Base-by-base conservation (phyloP, 202 grass and related monocot species). In the Carex arenaria region DNA sequence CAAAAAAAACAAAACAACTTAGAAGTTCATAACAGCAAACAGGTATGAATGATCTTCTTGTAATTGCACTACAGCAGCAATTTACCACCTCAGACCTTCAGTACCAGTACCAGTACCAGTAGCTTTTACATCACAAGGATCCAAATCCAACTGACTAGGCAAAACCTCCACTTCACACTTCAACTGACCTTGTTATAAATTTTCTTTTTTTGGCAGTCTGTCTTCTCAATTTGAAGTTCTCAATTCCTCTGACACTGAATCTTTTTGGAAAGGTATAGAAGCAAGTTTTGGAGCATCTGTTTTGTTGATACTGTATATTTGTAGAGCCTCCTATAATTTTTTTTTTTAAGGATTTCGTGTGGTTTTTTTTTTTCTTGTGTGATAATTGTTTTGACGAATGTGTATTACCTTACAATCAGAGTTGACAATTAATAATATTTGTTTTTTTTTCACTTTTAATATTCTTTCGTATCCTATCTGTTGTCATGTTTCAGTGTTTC, bases 121-220 rank as follows among this genome's bases (percentile, higher is more conserved):
- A 55, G 23, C 13, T 56, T 47, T 51, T 56, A 23, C 4, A 17
- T 76, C 49, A 4, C 18, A 72, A 51, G 4, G 42, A 23, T 72
- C 43, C 40, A 71, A 71, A 71, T 51, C 9, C n/a, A 10, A 22
- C 20, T 10, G n/a, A 26, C 69, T 51, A 26, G 5, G n/a, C 42
- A 23, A 72, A 19, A 42, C 69, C 42, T 51, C 9, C 19, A 23
- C 19, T 51, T n/a, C n/a, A n/a, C n/a, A n/a, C n/a, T n/a, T 43
- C 72, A 56, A 55, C 72, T 78, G 53, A 78, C 51, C 53, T 34
- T 78, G 73, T 17, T 59, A 38, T 60, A 18, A 20, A 78, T 60
- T 59, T 57, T 78, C 30, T 19, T 78, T 47, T 57, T 8, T 77
- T 40, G 5, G 73, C 73, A 78, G 53, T 53, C 5, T 55, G 31